These are phyloP conservation scores for Euclidium syriacum DNA, from an alignment of 345 rosid genomes.

Conservation along the genomic window DNA sequence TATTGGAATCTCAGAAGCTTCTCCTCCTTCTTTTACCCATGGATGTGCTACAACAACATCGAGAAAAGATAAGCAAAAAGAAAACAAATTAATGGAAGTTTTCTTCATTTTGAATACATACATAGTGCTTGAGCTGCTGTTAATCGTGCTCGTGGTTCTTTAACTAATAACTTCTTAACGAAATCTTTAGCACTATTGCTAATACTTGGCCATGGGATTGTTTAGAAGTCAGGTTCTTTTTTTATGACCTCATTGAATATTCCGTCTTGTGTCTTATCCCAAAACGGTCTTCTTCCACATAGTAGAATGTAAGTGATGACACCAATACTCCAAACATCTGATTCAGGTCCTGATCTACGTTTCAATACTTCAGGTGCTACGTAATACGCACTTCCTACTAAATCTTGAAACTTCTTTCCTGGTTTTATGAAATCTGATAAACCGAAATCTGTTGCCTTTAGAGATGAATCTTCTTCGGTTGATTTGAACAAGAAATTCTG, in stretches of 20 bases:
- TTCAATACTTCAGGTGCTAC: constrained; percentile 91
- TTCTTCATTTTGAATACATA: constrained; percentile 30
- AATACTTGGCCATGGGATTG: constrained; percentile 79
- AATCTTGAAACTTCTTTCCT: constrained; percentile 72
- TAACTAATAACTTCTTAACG: constrained; percentile 69
- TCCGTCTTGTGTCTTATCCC: constrained; percentile 95
- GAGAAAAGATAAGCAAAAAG: not conserved
- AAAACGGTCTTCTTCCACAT: constrained; percentile 85
- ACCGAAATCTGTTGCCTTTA: constrained; percentile 93
- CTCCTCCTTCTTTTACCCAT: constrained; percentile 94
- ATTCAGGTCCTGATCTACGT: constrained; percentile 88
- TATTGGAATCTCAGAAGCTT: constrained; percentile 86
- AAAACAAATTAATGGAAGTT: not conserved
- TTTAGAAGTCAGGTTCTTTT: constrained; percentile 74
- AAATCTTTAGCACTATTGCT: constrained; percentile 79
- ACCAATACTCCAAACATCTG: constrained; percentile 94
- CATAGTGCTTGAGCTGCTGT: constrained; percentile 92
- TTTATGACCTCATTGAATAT: constrained; percentile 84
- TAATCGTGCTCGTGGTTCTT: constrained; percentile 80
- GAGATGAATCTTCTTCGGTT: constrained; percentile 52
- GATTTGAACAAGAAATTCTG: constrained; percentile 92
- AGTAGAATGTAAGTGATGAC: constrained; percentile 86
- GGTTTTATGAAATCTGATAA: constrained; percentile 88
- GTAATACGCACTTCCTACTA: constrained; percentile 85
- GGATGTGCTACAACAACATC: constrained; percentile 50